A percentile compares a stretch with the other conserved stretches of the same genome.
Conservation (phyloP, 2,329 filamentous ascomycete species). For the Kalmusia sp. region DNA sequence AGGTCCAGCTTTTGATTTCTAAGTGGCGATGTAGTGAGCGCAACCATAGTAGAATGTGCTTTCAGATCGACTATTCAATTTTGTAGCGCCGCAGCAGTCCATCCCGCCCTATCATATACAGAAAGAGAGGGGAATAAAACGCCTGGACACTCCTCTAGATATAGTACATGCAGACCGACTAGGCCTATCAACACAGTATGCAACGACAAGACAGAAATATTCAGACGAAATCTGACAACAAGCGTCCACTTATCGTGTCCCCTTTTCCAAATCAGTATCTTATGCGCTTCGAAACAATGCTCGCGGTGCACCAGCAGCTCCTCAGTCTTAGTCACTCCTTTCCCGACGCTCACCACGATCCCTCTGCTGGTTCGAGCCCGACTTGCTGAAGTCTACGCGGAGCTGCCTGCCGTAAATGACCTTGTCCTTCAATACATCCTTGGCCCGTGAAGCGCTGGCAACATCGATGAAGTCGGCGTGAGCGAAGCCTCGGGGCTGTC, state of each 20-base stretch:
- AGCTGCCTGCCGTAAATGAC: constrained; percentile 71
- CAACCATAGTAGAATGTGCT: not conserved
- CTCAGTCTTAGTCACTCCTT: not conserved
- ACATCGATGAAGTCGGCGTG: constrained; percentile 80
- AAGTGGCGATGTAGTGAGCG: constrained; percentile 11
- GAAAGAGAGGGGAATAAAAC: constrained; percentile 32
- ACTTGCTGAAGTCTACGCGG: constrained; percentile 67
- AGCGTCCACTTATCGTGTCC: constrained; percentile 8
- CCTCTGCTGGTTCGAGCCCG: constrained; percentile 16
- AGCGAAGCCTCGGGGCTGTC: constrained; percentile 82
- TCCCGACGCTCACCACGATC: not conserved
- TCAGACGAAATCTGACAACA: constrained; percentile 4
- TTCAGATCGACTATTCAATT: constrained; percentile 14
- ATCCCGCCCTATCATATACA: constrained; percentile 20
- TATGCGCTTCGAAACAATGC: not conserved
- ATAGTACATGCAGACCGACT: constrained; percentile 33
- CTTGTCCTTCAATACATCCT: constrained; percentile 62
- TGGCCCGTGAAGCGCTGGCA: constrained; percentile 68
- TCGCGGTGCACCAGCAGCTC: not conserved
- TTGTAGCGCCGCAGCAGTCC: constrained; percentile 9
- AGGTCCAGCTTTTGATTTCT: constrained; percentile 25
- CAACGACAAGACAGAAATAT: constrained; percentile 26
- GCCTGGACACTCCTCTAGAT: constrained; percentile 34
- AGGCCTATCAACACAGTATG: constrained; percentile 33
- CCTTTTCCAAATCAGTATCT: not conserved